A percentile compares a stretch with the other conserved stretches of the same genome.
Evolutionary conservation across 495 filamentous ascomycete genomes (phyloP).

Genomic region (Neurospora sp.): DNA sequence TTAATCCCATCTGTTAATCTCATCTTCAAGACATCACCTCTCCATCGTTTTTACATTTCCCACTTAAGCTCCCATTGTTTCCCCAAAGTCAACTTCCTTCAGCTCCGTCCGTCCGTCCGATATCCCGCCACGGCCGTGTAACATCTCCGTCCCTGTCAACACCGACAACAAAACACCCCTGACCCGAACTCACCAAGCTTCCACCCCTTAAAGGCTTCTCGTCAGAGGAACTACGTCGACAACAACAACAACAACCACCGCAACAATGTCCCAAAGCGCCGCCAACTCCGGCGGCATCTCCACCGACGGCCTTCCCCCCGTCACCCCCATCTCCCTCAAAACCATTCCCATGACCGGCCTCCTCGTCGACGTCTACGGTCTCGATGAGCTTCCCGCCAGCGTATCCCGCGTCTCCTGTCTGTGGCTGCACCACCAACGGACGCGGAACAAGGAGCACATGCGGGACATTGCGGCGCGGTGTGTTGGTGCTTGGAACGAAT

Average conservation of each 20-base stretch:
- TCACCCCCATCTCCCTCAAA: conserved; percentile 45
- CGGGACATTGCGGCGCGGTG: conserved; percentile 27
- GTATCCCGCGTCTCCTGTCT: conserved; percentile 53
- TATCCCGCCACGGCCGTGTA: not conserved
- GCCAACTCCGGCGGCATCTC: not conserved
- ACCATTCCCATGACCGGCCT: conserved; percentile 66
- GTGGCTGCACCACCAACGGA: conserved; percentile 79
- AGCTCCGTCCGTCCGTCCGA: not conserved
- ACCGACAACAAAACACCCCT: not conserved
- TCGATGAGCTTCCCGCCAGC: conserved; percentile 53
- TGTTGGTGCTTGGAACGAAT: conserved; percentile 26
- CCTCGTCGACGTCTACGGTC: conserved; percentile 64
- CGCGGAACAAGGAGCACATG: conserved; percentile 63
- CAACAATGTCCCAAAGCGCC: conserved; percentile 1
- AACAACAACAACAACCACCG: not conserved
- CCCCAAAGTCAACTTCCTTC: not conserved
- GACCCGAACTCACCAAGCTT: not conserved
- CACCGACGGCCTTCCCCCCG: conserved; percentile 12
- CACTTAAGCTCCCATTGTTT: too few species aligned
- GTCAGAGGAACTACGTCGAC: not conserved
- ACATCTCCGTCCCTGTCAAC: not conserved
- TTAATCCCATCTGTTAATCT: not conserved
- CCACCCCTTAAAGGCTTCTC: not conserved
- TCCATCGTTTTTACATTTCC: too few species aligned
- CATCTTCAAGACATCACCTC: not conserved